Evolutionary conservation across 805 yeast species (phyloP), one percentile per base, ranked within the genome.

Genomic region (Kregervanrija delftensis): DNA sequence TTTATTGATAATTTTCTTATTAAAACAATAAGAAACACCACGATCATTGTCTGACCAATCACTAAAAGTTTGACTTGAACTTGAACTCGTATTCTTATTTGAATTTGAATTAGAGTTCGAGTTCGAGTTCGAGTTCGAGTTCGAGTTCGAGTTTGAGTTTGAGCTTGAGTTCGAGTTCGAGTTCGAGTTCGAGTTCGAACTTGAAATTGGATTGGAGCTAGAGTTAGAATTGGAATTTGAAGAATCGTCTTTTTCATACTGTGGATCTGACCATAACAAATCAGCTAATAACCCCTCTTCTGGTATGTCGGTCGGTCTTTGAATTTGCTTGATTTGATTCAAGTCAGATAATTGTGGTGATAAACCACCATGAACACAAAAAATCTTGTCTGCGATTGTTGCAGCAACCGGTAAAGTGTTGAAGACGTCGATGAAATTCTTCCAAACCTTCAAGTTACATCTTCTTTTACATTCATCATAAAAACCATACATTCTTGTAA

Each of bases 1-100:
- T 51, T 74, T 71, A 53, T 80, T 83, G n/a, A 85, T 86, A 42
- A 83, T 83, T 43, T 75, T 82, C 52, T 76, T 79, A 39, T 85
- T 86, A 60, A 85, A 86, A 57, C 87, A 78, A 57, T 80, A 86
- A 5, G 88, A 80, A 2, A 86, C 93, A 39, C 95, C 95, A 46
- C 95, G 73, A 61, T 86, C 95, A 60, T 85, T 85, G 49, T 80
- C 85, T 33, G 82, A 80, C 95, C 95, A 86, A 48, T 79, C 82
- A 36, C 51, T 45, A 16, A 33, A 44, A 33, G 36, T 44, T 10
- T 28, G 44, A 12, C 38, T 35, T 39, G 12, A 42, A 9, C 40
- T 42, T 33, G 40, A 32, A 4, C 28, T 36, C 8, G 28, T 16
- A n/a, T n/a, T 22, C 28, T 22, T 22, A 37, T 12, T 33, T 4